Evolutionary conservation across 495 filamentous ascomycete genomes (phyloP).

Genomic region (Lasiosphaeris hirsuta): DNA sequence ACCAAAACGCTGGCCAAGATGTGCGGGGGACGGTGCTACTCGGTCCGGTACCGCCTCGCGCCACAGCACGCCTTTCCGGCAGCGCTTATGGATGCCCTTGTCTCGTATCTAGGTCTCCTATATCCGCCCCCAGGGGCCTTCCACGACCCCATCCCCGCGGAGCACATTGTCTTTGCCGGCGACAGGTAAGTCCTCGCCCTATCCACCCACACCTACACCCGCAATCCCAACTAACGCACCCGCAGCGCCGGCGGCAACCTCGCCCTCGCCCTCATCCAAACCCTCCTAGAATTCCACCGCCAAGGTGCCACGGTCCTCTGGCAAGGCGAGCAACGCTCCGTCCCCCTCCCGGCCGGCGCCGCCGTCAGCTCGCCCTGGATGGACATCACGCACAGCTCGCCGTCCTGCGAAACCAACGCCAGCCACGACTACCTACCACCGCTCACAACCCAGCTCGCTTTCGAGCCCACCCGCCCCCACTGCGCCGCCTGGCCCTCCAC

Average conservation of each 20-base stretch:
- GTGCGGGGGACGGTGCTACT: slow-evolving; percentile 60
- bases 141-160: slow-evolving; percentile 65
- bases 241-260: slow-evolving; percentile 78
- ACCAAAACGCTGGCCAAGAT: slow-evolving; percentile 48
- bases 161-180: slow-evolving; percentile 75
- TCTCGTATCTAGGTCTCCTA: slow-evolving; percentile 78
- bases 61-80: slow-evolving; percentile 83
- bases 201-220: neutral
- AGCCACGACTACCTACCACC: slow-evolving; percentile 73
- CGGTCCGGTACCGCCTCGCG: slow-evolving; percentile 82
- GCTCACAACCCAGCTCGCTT: slow-evolving; percentile 28
- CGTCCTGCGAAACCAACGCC: slow-evolving; percentile 61
- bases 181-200: slow-evolving; percentile 48
- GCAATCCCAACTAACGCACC: neutral
- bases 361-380: slow-evolving; percentile 69
- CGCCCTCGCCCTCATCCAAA: slow-evolving; percentile 65
- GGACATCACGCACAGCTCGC: slow-evolving; percentile 71
- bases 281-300: slow-evolving; percentile 67
- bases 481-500: slow-evolving; percentile 68
- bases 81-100: slow-evolving; percentile 77
- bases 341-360: slow-evolving; percentile 69
- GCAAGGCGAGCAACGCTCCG: slow-evolving; percentile 51
- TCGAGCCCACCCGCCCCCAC: slow-evolving; percentile 40
- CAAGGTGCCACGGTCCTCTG: slow-evolving; percentile 53
- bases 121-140: slow-evolving; percentile 71